A percentile compares a stretch with the other conserved stretches of the same genome.
phyloP scores from a whole-genome alignment of 495 filamentous ascomycete species.

The Friedmanniomyces endolithicus region DNA sequence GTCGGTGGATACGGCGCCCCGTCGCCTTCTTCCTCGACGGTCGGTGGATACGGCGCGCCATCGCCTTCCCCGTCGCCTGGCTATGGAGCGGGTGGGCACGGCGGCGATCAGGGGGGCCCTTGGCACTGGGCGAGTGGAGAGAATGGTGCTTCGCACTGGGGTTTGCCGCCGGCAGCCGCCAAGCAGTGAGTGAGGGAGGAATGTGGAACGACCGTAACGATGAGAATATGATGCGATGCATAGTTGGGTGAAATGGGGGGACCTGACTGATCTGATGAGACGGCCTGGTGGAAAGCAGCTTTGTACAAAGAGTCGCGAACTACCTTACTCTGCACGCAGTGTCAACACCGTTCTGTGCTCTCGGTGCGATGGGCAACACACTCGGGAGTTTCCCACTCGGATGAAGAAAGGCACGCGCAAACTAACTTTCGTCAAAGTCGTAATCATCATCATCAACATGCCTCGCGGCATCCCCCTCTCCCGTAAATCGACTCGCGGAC shows the following conservation, averaged over 20 bases:
- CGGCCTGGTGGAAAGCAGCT: too few relatives aligned
- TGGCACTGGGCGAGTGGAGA: neutral
- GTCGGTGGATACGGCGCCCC: neutral
- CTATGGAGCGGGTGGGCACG: neutral
- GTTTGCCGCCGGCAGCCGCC: neutral
- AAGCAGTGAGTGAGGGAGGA: neutral
- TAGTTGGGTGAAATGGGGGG: neutral
- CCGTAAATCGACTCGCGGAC: neutral
- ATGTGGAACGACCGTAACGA: neutral
- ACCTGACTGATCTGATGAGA: neutral
- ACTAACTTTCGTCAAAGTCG: neutral
- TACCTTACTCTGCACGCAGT: neutral
- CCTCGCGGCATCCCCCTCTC: conserved; percentile 13
- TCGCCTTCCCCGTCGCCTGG: neutral
- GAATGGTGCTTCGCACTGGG: neutral
- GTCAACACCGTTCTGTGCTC: neutral
- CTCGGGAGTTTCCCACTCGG: too few relatives aligned
- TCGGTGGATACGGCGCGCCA: neutral
- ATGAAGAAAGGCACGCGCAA: neutral
- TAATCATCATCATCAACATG: conserved; percentile 11
- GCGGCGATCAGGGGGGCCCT: neutral
- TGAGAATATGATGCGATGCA: neutral
- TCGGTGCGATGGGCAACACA: neutral
- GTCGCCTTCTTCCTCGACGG: neutral
- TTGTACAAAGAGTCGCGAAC: too few relatives aligned